Evolutionary conservation across 306 rosid species (phyloP).

Genomic region (Ormosia semicastrata): DNA sequence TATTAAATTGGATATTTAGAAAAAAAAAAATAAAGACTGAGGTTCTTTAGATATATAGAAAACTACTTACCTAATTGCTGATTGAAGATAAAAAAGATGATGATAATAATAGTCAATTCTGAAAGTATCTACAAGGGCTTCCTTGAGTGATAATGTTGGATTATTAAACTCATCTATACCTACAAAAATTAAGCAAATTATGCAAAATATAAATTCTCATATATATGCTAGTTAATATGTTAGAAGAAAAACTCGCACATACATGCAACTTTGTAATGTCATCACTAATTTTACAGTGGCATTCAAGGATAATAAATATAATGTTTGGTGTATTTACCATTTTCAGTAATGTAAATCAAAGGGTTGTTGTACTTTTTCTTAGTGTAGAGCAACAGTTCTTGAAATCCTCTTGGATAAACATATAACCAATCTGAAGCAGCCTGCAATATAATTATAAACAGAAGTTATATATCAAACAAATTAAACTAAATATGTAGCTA

Average conservation of each 20-base stretch:
- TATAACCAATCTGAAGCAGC: conserved; percentile 51
- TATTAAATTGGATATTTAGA: background rate
- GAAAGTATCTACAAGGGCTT: conserved; percentile 44
- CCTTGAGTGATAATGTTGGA: conserved; percentile 34
- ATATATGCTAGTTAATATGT: background rate
- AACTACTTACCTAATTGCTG: conserved; percentile 47
- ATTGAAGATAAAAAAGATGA: conserved; percentile 49
- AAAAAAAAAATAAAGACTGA: too few relatives aligned
- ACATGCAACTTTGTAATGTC: background rate
- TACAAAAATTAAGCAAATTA: conserved; percentile 1
- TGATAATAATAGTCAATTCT: conserved; percentile 42
- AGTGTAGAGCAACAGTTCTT: conserved; percentile 35
- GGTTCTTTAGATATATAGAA: background rate
- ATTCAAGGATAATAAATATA: background rate
- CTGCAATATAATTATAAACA: conserved; percentile 24
- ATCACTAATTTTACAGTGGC: background rate
- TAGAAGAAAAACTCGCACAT: background rate
- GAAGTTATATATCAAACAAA: background rate
- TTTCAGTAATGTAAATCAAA: conserved; percentile 58
- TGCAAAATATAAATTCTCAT: background rate
- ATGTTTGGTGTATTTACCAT: conserved; percentile 38
- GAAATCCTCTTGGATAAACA: conserved; percentile 53
- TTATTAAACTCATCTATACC: conserved; percentile 56
- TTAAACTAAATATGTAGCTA: background rate
- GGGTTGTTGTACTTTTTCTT: conserved; percentile 52